These are phyloP conservation scores for Pythium insidiosum DNA, from an alignment of 352 stramenopile species.

Conservation along the genomic window DNA sequence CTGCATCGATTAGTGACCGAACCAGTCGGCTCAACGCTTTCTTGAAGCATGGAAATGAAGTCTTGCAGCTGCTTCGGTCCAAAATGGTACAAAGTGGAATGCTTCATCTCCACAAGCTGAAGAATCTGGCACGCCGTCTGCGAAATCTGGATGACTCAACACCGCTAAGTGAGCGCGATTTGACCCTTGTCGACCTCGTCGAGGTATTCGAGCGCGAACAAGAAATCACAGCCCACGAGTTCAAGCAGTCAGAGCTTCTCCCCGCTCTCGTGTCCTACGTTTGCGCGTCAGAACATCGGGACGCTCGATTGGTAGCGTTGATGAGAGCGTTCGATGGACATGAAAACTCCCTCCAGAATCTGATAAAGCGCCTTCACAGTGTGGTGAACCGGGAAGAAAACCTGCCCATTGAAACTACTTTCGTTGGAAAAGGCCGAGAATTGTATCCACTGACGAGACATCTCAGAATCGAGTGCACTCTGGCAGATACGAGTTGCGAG, in stretches of 20 bases:
- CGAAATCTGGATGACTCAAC: slow-evolving; percentile 23
- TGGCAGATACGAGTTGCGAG: not conserved
- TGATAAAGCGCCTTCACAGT: slow-evolving; percentile 54
- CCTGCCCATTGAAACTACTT: slow-evolving; percentile 55
- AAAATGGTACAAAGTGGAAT: slow-evolving; percentile 74
- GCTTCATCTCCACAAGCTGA: slow-evolving; percentile 66
- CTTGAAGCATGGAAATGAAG: too few species aligned
- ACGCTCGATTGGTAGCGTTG: slow-evolving; percentile 23
- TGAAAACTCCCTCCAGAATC: slow-evolving; percentile 38
- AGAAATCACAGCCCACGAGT: slow-evolving; percentile 77
- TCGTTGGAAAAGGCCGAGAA: slow-evolving; percentile 56
- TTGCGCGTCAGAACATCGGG: slow-evolving; percentile 16
- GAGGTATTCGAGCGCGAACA: slow-evolving; percentile 71
- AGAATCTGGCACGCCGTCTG: slow-evolving; percentile 59
- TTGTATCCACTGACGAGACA: slow-evolving; percentile 70
- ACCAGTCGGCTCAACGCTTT: too few species aligned
- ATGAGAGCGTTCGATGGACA: slow-evolving; percentile 25
- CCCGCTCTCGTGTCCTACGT: slow-evolving; percentile 47
- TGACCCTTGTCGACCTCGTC: slow-evolving; percentile 59
- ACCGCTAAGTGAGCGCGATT: slow-evolving; percentile 28
- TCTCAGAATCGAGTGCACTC: slow-evolving; percentile 39
- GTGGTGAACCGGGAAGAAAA: slow-evolving; percentile 73
- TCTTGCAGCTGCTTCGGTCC: slow-evolving; percentile 34
- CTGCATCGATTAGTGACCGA: too few species aligned
- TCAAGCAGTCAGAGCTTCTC: slow-evolving; percentile 75